These are phyloP conservation scores for Cicer arietinum DNA, from an alignment of 306 rosid genomes.

Conservation along the genomic window DNA sequence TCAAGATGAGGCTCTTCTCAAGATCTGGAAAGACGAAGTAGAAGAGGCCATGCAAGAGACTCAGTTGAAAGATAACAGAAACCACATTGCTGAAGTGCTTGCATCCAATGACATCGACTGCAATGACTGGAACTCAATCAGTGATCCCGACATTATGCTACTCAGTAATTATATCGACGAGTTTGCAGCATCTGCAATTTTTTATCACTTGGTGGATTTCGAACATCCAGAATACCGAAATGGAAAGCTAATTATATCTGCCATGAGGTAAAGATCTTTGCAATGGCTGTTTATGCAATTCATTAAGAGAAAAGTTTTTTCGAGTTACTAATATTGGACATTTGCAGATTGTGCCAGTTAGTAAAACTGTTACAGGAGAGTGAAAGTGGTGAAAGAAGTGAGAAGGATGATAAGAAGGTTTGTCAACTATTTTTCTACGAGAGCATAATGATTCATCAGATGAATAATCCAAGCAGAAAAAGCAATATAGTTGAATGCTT, in stretches of 20 bases:
- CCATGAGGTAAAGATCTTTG: constrained; percentile 60
- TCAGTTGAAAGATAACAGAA: constrained; percentile 74
- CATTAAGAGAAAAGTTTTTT: constrained; percentile 9
- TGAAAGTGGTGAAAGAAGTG: constrained; percentile 52
- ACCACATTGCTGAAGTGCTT: constrained; percentile 75
- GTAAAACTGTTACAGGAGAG: constrained; percentile 77
- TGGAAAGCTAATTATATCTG: constrained; percentile 87
- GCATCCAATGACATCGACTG: constrained; percentile 84
- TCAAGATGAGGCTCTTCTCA: constrained; percentile 60
- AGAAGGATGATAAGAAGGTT: constrained; percentile 65
- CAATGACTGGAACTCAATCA: constrained; percentile 69
- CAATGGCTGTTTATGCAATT: constrained; percentile 24
- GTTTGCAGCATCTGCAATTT: constrained; percentile 72
- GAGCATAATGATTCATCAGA: neutral
- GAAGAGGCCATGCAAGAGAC: constrained; percentile 65
- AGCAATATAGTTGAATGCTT: neutral
- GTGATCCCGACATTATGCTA: constrained; percentile 60
- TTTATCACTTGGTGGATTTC: constrained; percentile 65
- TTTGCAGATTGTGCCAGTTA: constrained; percentile 85
- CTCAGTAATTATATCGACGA: constrained; percentile 70
- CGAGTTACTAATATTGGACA: constrained; percentile 37
- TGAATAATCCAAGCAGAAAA: neutral
- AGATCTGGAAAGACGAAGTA: constrained; percentile 66
- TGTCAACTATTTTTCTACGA: constrained; percentile 10
- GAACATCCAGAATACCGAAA: constrained; percentile 81